Evolutionary conservation across 495 filamentous ascomycete species (phyloP), one percentile per base, ranked within the genome.

Genomic region (Penicillium manginii): DNA sequence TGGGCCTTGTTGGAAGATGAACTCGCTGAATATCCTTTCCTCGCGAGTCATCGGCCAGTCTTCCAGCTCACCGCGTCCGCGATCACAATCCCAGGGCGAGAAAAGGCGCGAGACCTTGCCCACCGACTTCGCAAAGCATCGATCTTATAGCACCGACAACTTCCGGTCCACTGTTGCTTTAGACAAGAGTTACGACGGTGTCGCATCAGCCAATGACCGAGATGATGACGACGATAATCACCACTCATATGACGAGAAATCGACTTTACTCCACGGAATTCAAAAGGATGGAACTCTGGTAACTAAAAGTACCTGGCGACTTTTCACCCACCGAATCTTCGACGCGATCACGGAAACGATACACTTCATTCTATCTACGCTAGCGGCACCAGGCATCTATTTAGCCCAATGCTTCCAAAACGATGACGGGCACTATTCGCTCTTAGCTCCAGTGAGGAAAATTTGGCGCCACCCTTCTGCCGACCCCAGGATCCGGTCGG

Each of bases 11-110:
- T 66, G 70, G 78, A 92, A 87, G 79, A 98, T 98, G 93, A 97
- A 98, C 88, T 96, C 93, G 68, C 78, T 98, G 80, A 96, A 96
- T 76, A 90, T 97, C 73, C 83, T 98, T 73, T 96, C 91, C 62
- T 84, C 90, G 71, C 87, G 90, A 78, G 91, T 94, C 71, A 86
- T 90, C 60, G 87, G 87, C 64, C 81, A 81, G 71, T 81, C 83
- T 63, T 72, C 73, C 62, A 69, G 51, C 60, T 58, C 80, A 74
- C 65, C 72, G 39, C 85, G 86, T 52, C 82, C 85, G 55, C 81
- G 88, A 75, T 85, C 86, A 53, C 88, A 84, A 64, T 90, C 87
- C 14, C 79, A 88, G 58, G 82, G 80, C 58, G 82, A 86, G 32
- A 73, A 82, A 39, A 69, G 79, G 56, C 70, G 81, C 32, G 69